Conservation (phyloP, 169 alveolate species). For the Plasmodium vinckei region DNA sequence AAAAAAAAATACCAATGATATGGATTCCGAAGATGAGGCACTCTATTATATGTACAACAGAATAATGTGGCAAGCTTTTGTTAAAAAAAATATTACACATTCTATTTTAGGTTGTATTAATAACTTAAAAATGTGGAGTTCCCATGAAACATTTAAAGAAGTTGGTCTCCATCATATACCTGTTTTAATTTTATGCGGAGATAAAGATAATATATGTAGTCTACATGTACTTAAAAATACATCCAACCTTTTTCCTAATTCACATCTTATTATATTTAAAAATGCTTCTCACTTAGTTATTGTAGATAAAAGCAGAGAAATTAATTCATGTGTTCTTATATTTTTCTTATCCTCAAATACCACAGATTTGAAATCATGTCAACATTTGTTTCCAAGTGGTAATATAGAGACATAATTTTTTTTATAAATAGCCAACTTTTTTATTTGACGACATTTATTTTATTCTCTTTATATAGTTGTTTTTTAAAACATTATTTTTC, state of each 20-base stretch:
- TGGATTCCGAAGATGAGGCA: slow-evolving; percentile 30
- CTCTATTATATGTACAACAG: slow-evolving; percentile 76
- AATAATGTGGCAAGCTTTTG: slow-evolving; percentile 84
- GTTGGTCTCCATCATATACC: slow-evolving; percentile 74
- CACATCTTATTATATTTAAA: slow-evolving; percentile 63
- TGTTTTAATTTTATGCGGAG: slow-evolving; percentile 61
- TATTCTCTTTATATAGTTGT: too few species aligned
- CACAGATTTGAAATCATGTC: slow-evolving; percentile 30
- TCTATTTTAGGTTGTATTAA: slow-evolving; percentile 82
- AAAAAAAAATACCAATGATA: slow-evolving; percentile 4
- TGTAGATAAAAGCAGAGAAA: slow-evolving; percentile 43
- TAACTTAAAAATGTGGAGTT: slow-evolving; percentile 85
- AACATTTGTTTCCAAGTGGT: slow-evolving; percentile 61
- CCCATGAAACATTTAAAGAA: slow-evolving; percentile 78
- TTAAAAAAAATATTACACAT: slow-evolving; percentile 78
- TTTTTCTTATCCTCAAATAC: slow-evolving; percentile 62
- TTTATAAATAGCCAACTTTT: too few species aligned
- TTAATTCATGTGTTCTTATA: slow-evolving; percentile 43
- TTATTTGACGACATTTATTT: too few species aligned
- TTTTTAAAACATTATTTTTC: too few species aligned
- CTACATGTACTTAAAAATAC: slow-evolving; percentile 49
- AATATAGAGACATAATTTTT: slow-evolving; percentile 26
- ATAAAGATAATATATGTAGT: slow-evolving; percentile 70
- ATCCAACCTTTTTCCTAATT: slow-evolving; percentile 49
- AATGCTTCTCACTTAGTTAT: slow-evolving; percentile 74